These are phyloP conservation scores for Erodium moschatum DNA, from an alignment of 441 rosid species.

Conservation along the genomic window DNA sequence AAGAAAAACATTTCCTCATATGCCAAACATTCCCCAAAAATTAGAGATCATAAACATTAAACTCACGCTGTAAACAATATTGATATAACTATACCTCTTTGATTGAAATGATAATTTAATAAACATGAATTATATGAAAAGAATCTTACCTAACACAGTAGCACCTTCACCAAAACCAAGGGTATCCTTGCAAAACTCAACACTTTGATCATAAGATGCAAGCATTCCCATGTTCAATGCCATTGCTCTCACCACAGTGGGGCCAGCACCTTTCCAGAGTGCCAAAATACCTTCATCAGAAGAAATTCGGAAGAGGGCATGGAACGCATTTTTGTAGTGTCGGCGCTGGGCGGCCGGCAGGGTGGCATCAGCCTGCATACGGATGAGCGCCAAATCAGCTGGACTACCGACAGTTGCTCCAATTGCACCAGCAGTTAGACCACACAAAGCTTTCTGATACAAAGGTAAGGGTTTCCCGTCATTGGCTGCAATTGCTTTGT, in stretches of 20 bases:
- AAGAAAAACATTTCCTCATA: too few relatives aligned
- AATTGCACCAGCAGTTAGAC: slow-evolving; percentile 95
- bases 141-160: slow-evolving; percentile 56
- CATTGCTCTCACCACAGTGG: slow-evolving; percentile 94
- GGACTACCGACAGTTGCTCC: slow-evolving; percentile 88
- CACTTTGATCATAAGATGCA: slow-evolving; percentile 93
- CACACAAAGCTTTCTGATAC: slow-evolving; percentile 93
- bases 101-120: too few relatives aligned
- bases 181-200: slow-evolving; percentile 71
- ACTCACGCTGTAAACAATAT: too few relatives aligned
- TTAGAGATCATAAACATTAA: too few relatives aligned
- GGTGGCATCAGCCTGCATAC: slow-evolving; percentile 97
- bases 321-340: slow-evolving; percentile 80
- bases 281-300: slow-evolving; percentile 87
- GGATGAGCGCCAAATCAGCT: slow-evolving; percentile 91
- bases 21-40: too few relatives aligned
- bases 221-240: slow-evolving; percentile 99
- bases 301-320: slow-evolving; percentile 70
- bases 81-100: too few relatives aligned
- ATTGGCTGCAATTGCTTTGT: slow-evolving; percentile 74
- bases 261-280: slow-evolving; percentile 98
- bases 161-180: slow-evolving; percentile 62
- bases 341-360: slow-evolving; percentile 86
- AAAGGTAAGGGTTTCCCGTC: slow-evolving; percentile 92
- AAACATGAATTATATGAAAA: background rate